Conservation (phyloP, 495 filamentous ascomycete genomes). For the Penicillium nucicola region DNA sequence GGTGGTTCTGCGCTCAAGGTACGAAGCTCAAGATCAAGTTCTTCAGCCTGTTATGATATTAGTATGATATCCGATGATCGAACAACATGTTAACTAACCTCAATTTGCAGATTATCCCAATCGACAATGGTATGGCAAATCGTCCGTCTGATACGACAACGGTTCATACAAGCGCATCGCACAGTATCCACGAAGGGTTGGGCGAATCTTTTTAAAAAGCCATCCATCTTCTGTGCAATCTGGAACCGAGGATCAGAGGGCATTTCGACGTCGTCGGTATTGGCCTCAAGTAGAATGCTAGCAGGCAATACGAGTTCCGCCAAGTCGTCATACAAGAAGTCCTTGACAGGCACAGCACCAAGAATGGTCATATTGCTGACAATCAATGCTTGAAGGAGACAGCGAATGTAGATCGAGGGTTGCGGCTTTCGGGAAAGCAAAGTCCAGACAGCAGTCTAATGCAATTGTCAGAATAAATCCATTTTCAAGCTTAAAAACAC, state of each 20-base stretch:
- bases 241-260: constrained; percentile 74
- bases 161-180: constrained; percentile 81
- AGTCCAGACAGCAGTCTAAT: constrained; percentile 57
- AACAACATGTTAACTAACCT: constrained; percentile 43
- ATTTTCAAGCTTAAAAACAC: constrained; percentile 8
- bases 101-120: constrained; percentile 81
- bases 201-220: constrained; percentile 70
- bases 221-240: constrained; percentile 73
- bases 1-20: constrained; percentile 60
- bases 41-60: constrained; percentile 52
- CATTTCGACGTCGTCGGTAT: constrained; percentile 71
- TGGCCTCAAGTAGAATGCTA: constrained; percentile 65
- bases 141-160: constrained; percentile 78
- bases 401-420: constrained; percentile 79
- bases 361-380: constrained; percentile 67
- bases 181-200: constrained; percentile 79
- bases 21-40: constrained; percentile 71
- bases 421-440: constrained; percentile 78
- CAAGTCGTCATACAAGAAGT: constrained; percentile 78
- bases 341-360: constrained; percentile 62
- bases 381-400: constrained; percentile 72
- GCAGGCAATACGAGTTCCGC: constrained; percentile 70
- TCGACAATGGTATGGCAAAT: constrained; percentile 77
- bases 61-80: background rate
- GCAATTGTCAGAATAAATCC: constrained; percentile 10